A percentile compares a stretch with the other conserved stretches of the same genome.
These are phyloP conservation scores for Sordariomycetes sp. DNA, from an alignment of 2,329 filamentous ascomycete species.

Conservation along the genomic window DNA sequence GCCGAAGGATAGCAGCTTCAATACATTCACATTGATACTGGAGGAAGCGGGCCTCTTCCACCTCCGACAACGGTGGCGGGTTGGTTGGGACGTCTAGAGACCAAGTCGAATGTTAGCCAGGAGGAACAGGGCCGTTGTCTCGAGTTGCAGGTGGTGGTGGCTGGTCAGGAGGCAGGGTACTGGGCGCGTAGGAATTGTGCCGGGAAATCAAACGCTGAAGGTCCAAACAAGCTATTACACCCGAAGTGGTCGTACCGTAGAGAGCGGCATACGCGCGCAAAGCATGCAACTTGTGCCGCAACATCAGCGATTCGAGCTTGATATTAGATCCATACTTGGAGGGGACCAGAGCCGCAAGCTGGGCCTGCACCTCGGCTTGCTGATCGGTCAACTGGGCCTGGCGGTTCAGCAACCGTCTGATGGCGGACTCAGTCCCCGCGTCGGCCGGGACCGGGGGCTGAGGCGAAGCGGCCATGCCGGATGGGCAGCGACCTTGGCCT, in stretches of 20 bases:
- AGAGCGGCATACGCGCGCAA: slow-evolving; percentile 36
- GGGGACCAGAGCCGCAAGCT: slow-evolving; percentile 35
- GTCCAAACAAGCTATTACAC: not conserved
- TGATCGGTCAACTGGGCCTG: slow-evolving; percentile 21
- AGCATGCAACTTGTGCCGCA: slow-evolving; percentile 42
- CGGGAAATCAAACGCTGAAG: not conserved
- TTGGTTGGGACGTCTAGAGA: slow-evolving; percentile 24
- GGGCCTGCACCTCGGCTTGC: slow-evolving; percentile 41
- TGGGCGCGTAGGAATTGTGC: slow-evolving; percentile 1
- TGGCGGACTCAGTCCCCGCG: slow-evolving; percentile 13
- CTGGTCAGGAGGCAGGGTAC: slow-evolving; percentile 2
- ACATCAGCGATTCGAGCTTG: slow-evolving; percentile 39
- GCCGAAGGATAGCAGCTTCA: slow-evolving; percentile 37
- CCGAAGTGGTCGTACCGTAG: slow-evolving; percentile 29
- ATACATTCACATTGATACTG: slow-evolving; percentile 51
- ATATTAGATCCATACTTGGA: slow-evolving; percentile 35
- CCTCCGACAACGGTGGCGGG: slow-evolving; percentile 37
- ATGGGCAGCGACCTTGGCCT: slow-evolving; percentile 6
- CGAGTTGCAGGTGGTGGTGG: not conserved
- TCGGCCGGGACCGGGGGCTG: slow-evolving; percentile 23
- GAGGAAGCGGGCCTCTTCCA: slow-evolving; percentile 44
- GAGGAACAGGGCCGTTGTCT: slow-evolving; percentile 4
- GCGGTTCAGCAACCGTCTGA: slow-evolving; percentile 30
- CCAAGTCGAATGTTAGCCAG: slow-evolving; percentile 6
- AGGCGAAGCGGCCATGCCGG: slow-evolving; percentile 11